Conservation (phyloP, 495 filamentous ascomycete species). For the Parmelia sp. region DNA sequence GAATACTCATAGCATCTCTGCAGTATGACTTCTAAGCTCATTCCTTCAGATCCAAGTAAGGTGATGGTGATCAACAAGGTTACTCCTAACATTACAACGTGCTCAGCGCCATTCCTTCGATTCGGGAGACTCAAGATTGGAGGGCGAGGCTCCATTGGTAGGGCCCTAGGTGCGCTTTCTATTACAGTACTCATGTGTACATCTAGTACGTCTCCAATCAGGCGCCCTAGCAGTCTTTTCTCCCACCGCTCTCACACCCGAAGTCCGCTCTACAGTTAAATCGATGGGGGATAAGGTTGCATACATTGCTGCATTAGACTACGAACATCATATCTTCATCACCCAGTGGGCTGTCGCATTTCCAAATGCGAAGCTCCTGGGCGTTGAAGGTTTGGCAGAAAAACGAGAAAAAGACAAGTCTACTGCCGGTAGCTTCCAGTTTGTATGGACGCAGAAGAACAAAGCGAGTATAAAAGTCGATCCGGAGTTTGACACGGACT, state of each 20-base stretch:
- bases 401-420: conserved; percentile 64
- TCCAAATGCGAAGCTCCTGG: conserved; percentile 72
- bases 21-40: conserved; percentile 41
- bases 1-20: neutral
- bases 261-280: conserved; percentile 60
- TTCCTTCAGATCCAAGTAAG: conserved; percentile 60
- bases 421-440: conserved; percentile 63
- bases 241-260: conserved; percentile 72
- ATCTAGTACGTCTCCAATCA: conserved; percentile 59
- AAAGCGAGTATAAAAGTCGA: conserved; percentile 50
- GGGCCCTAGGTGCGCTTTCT: conserved; percentile 8
- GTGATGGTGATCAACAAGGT: conserved; percentile 84
- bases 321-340: conserved; percentile 90
- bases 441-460: conserved; percentile 56
- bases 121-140: conserved; percentile 77
- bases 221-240: conserved; percentile 87
- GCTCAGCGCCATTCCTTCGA: conserved; percentile 78
- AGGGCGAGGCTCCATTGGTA: conserved; percentile 79
- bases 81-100: conserved; percentile 70
- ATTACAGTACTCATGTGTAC: neutral
- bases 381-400: conserved; percentile 77
- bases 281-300: conserved; percentile 63
- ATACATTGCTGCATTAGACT: conserved; percentile 81
- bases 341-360: conserved; percentile 74
- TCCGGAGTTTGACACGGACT: conserved; percentile 77